Evolutionary conservation across 2,329 filamentous ascomycete genomes (phyloP), one percentile per base, ranked within the genome.

Genomic region (Polychaeton citri): DNA sequence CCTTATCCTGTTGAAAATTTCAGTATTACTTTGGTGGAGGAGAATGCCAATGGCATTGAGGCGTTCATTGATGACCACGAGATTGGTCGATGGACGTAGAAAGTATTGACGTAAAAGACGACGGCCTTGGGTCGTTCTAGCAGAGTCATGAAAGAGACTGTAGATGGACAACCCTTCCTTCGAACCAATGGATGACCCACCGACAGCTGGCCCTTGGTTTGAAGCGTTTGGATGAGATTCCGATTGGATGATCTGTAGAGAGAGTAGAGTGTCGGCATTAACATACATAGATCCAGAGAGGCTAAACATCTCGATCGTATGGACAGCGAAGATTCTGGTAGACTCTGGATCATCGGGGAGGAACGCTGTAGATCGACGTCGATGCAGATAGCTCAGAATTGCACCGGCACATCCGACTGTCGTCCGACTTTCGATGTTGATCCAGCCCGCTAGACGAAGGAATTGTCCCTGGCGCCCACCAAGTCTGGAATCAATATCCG

Each of bases 341-440:
- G 67, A 66, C 19, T 66, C 64, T 10, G 65, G 59, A 40, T 80
- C 74, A 19, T 72, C 71, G 2, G 76, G 72, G 2, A 79, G 61
- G 48, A 75, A 79, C 21, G 74, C 69, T 2, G 72, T 68, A 26
- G 76, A 71, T 51, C 70, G 70, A 46, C 76, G 71, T 35, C 83
- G 75, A 47, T 84, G 75, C 17, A 95, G 58, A 44, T 92, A 83
- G 4, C 72, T 71, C n/a, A 96, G 61, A 2, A 96, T 62, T 18
- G 87, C 87, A n/a, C 87, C 85, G 18, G 80, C 81, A 58, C 90
- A 96, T 3, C 84, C 82, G 33, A 82, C 79, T 2, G 85, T 83
- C 9, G 81, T 54, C 5, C 60, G 64, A 47, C 81, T 88, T 2
- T 88, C 79, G 36, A 90, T 62, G 49, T 92, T 77, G 41, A 93